phyloP scores from a whole-genome alignment of 2,329 filamentous ascomycete species.

The Karstenula rhodostoma region DNA sequence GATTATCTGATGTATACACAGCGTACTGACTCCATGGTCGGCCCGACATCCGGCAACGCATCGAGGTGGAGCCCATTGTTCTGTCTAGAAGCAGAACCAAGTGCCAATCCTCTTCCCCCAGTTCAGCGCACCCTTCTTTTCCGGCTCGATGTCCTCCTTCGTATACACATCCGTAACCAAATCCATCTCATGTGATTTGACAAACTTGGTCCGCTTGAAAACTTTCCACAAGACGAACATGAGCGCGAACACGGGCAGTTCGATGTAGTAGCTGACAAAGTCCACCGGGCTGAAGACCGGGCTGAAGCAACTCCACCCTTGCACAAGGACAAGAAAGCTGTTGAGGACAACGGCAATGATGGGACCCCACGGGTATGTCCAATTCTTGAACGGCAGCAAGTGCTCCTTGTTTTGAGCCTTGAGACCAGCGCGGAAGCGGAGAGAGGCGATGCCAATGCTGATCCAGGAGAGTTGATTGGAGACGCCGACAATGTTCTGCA shows the following conservation, averaged over 20 bases:
- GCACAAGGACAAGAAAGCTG: conserved; percentile 39
- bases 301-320: conserved; percentile 62
- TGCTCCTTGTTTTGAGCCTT: conserved; percentile 58
- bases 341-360: conserved; percentile 35
- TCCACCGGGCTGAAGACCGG: conserved; percentile 52
- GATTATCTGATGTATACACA: neutral
- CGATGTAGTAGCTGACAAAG: conserved; percentile 61
- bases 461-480: conserved; percentile 64
- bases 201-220: conserved; percentile 39
- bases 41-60: neutral
- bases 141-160: conserved; percentile 39
- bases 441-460: conserved; percentile 63
- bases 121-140: conserved; percentile 29
- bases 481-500: conserved; percentile 71
- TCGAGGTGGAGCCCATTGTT: neutral
- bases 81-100: conserved; percentile 38
- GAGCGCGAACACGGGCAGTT: conserved; percentile 41
- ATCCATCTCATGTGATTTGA: conserved; percentile 37
- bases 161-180: conserved; percentile 43
- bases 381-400: conserved; percentile 64
- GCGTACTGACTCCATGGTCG: neutral
- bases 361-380: conserved; percentile 63
- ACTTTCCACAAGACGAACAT: conserved; percentile 43
- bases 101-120: conserved; percentile 35
- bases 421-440: conserved; percentile 61